Conservation (phyloP, 192 early-diverging fungal species). For the Bifiguratus adelaidae region DNA sequence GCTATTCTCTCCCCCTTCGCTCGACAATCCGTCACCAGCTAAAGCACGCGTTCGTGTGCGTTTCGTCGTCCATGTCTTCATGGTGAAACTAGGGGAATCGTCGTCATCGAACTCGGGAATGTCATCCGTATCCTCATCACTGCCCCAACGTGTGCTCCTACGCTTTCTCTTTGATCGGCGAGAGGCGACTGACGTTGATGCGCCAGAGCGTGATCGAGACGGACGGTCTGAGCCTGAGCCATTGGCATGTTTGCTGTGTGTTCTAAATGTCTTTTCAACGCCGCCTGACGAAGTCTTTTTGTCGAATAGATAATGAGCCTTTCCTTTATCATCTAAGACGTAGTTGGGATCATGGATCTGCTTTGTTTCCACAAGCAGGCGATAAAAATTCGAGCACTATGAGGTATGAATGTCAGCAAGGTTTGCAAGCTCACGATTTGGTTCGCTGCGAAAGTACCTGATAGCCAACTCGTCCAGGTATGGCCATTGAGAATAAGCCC, state of each 20-base stretch:
- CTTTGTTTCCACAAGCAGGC: conserved; percentile 77
- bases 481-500: conserved; percentile 93
- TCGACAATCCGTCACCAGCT: conserved; percentile 1
- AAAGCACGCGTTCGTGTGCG: conserved; percentile 34
- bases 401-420: neutral
- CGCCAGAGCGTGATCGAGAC: conserved; percentile 1
- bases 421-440: neutral
- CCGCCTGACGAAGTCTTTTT: conserved; percentile 77
- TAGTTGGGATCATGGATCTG: conserved; percentile 90
- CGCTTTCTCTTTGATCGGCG: conserved; percentile 38
- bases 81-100: conserved; percentile 55
- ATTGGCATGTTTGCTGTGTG: conserved; percentile 47
- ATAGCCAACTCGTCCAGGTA: conserved; percentile 93
- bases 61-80: conserved; percentile 52
- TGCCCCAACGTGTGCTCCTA: conserved; percentile 24
- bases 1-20: conserved; percentile 1
- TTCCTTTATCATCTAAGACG: conserved; percentile 80
- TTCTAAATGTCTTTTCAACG: conserved; percentile 70
- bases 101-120: conserved; percentile 56
- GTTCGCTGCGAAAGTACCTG: conserved; percentile 42
- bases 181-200: conserved; percentile 5
- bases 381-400: conserved; percentile 94
- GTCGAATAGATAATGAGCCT: conserved; percentile 83
- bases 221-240: conserved; percentile 2
- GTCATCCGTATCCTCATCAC: conserved; percentile 44